These are phyloP conservation scores for Hura crepitans DNA, from an alignment of 441 rosid genomes.

Conservation along the genomic window DNA sequence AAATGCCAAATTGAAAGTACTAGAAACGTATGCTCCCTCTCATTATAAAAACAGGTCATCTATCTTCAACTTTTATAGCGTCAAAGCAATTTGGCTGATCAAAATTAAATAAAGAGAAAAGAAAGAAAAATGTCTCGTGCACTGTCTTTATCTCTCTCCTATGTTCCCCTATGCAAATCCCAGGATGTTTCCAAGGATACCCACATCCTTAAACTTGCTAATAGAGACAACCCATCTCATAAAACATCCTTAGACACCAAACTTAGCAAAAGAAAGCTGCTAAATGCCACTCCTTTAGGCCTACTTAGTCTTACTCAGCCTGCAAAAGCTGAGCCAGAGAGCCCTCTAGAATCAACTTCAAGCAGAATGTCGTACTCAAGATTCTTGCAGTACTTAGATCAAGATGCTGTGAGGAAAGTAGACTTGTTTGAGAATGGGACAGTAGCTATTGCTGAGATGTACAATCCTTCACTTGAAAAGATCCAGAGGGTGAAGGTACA, in stretches of 20 bases:
- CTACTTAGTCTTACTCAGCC: slow-evolving; percentile 33
- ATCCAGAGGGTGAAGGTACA: slow-evolving; percentile 62
- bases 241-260: slow-evolving; percentile 29
- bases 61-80: not conserved
- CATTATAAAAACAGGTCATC: slow-evolving; percentile 30
- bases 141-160: slow-evolving; percentile 40
- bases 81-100: slow-evolving; percentile 4
- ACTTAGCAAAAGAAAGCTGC: slow-evolving; percentile 42
- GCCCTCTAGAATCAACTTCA: slow-evolving; percentile 48
- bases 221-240: slow-evolving; percentile 28
- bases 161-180: slow-evolving; percentile 42
- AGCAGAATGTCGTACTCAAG: slow-evolving; percentile 55
- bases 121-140: slow-evolving; percentile 36
- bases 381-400: slow-evolving; percentile 57
- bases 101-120: not conserved
- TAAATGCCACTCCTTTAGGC: slow-evolving; percentile 40
- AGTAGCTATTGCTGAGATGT: slow-evolving; percentile 59
- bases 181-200: slow-evolving; percentile 37
- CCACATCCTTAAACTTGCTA: slow-evolving; percentile 28
- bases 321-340: slow-evolving; percentile 53
- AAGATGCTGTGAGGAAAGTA: slow-evolving; percentile 55
- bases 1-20: slow-evolving; percentile 31
- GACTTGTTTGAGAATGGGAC: slow-evolving; percentile 72
- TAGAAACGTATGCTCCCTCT: slow-evolving; percentile 38
- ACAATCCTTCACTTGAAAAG: slow-evolving; percentile 41